Evolutionary conservation across 176 grass and related monocot species (phyloP), one percentile per base, ranked within the genome.

Genomic region (Triticum turgidum): DNA sequence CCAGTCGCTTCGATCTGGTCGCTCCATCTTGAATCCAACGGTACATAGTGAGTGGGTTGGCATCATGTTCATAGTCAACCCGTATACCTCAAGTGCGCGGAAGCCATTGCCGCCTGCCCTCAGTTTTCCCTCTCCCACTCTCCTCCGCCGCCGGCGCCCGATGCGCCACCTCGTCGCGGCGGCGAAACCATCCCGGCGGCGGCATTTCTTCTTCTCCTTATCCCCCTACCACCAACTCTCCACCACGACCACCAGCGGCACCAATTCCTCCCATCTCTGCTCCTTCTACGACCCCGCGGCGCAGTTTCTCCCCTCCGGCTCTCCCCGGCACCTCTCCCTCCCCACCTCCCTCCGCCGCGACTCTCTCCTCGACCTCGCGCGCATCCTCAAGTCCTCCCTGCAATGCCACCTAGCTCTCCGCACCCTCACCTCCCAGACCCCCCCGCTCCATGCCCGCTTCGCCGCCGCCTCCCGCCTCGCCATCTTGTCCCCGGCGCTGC

Each of bases 291-390:
- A 93, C 24, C 88, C 88, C 38, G 62, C 79, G 82, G 73, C 67
- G 62, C 87, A 86, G 68, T 92, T 91, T 89, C 85, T 89, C 77
- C 84, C 73, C 3, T 13, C 84, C 7, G 65, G 72, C 88, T 65
- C 49, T 61, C 84, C 33, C 58, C 72, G 84, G 59, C 87, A 56
- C 69, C 86, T 90, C 89, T 84, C 80, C 20, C 87, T 94, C 64
- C 85, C 89, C 15, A 12, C 42, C 45, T 92, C 91, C 69, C 89
- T 93, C 89, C 89, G 87, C 69, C 91, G 84, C 9, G 84, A 76
- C 18, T 82, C 87, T 33, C 70, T 93, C 79, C 82, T 91, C 59
- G 73, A 70, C 13, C 84, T 96, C n/a, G 68, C 65, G 21, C 81
- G 73, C 69, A 62, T 91, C 25, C 41, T 96, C 59, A 93, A 96